A percentile compares a stretch with the other conserved stretches of the same genome.
Evolutionary conservation across 2,329 filamentous ascomycete species (phyloP).

Genomic region (Hymenoscyphus fructigenus): DNA sequence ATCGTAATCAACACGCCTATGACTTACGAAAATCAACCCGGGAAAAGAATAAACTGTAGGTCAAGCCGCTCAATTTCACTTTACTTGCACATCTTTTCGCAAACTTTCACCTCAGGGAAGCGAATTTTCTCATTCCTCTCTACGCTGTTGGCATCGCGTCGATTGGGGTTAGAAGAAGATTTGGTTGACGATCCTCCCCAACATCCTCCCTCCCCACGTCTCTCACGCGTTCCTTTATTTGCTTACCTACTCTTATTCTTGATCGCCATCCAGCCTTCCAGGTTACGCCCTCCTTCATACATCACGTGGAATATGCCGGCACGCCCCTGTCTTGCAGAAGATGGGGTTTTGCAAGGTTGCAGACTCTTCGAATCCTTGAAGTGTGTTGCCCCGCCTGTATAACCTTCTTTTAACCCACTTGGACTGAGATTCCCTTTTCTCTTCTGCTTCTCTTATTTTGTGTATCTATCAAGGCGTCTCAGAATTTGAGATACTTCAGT

Average conservation of each 20-base stretch:
- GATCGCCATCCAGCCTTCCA: too few species aligned
- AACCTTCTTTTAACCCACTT: conserved; percentile 1
- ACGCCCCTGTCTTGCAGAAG: neutral
- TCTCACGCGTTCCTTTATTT: neutral
- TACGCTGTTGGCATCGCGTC: too few species aligned
- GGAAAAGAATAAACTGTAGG: neutral
- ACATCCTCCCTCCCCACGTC: neutral
- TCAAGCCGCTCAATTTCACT: neutral
- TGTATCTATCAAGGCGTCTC: too few species aligned
- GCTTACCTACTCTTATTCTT: too few species aligned
- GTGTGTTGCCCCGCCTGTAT: neutral
- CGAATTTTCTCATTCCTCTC: neutral
- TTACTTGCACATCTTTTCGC: neutral
- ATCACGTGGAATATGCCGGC: neutral
- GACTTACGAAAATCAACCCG: neutral
- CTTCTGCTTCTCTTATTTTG: neutral
- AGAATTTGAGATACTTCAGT: neutral
- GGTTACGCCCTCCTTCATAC: neutral
- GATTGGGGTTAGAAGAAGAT: too few species aligned
- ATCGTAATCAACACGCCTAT: neutral
- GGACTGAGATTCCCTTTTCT: neutral
- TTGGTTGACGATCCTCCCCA: too few species aligned
- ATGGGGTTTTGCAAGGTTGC: neutral
- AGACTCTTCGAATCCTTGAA: neutral
- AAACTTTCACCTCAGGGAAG: neutral